Evolutionary conservation across 345 rosid genomes (phyloP), one percentile per base, ranked within the genome.

Genomic region (Gossypium rotundifolium): DNA sequence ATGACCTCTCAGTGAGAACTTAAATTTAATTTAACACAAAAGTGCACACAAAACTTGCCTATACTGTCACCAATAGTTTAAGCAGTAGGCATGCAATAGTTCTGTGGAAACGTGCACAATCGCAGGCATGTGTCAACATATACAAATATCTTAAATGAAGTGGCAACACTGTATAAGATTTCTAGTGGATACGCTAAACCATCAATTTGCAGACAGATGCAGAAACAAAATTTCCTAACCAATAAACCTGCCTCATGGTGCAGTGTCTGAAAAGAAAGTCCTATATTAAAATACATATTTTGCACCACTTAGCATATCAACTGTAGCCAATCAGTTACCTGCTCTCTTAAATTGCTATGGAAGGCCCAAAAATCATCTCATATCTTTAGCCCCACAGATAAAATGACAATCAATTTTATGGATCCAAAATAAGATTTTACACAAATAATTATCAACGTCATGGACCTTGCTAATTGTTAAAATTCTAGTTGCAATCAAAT

Each of bases 161-260:
- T 3, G 27, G 69, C 18, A 64, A 12, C 69, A 42, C 69, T 64
- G 67, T 4, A 64, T n/a, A 13, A 40, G 69, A 40, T 18, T 29
- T 51, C 73, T 17, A 52, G 44, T 33, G 45, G 60, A 51, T 27
- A 70, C 53, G 3, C 27, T 29, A 10, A 54, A 23, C 33, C 57
- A 68, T 18, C 25, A 65, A 65, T 46, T 20, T 67, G 71, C 20
- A 17, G 73, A 69, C 25, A 69, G 60, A 69, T 29, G 57, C 68
- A 48, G 9, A 25, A 52, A 51, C 45, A 51, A 6, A 14, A 51
- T n/a, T 16, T 69, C 60, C 27, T 69, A 69, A 2, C 49, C 1
- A n/a, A 64, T n/a, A n/a, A 18, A 16, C 20, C 18, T 61, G 69
- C 69, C 69, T 3, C 42, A n/a, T 7, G 18, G 48, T 38, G 23